Evolutionary conservation across 2,329 filamentous ascomycete species (phyloP).

Genomic region (Cladosporium sp.): DNA sequence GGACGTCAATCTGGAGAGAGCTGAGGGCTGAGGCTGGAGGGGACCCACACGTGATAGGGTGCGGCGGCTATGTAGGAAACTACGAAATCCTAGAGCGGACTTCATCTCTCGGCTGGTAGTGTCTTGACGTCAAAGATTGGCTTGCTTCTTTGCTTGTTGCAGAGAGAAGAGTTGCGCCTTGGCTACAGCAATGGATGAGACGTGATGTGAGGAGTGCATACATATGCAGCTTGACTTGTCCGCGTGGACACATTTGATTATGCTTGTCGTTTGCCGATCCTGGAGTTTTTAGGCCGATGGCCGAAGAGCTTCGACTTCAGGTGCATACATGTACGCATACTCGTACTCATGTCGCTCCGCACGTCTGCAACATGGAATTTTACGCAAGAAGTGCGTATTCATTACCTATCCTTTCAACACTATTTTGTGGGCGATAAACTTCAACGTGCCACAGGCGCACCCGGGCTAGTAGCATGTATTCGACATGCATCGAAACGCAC

Average conservation of each 20-base stretch:
- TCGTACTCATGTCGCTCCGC: background rate
- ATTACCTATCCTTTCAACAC: too few species aligned
- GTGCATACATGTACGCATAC: background rate
- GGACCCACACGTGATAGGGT: background rate
- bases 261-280: background rate
- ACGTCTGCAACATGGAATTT: too few species aligned
- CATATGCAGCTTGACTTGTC: background rate
- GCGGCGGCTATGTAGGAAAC: background rate
- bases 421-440: too few species aligned
- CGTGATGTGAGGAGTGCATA: background rate
- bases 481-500: too few species aligned
- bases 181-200: background rate
- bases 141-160: background rate
- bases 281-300: background rate
- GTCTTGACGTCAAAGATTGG: background rate
- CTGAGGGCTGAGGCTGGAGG: background rate
- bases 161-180: background rate
- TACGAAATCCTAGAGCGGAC: background rate
- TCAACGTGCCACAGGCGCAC: too few species aligned
- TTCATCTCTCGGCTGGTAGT: background rate
- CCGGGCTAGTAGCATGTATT: too few species aligned
- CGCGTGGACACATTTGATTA: background rate
- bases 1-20: constrained; percentile 1
- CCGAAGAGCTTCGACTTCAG: background rate
- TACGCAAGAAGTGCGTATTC: too few species aligned